Conservation (phyloP, 2,329 filamentous ascomycete species). For the Pyrenochaeta sp. region DNA sequence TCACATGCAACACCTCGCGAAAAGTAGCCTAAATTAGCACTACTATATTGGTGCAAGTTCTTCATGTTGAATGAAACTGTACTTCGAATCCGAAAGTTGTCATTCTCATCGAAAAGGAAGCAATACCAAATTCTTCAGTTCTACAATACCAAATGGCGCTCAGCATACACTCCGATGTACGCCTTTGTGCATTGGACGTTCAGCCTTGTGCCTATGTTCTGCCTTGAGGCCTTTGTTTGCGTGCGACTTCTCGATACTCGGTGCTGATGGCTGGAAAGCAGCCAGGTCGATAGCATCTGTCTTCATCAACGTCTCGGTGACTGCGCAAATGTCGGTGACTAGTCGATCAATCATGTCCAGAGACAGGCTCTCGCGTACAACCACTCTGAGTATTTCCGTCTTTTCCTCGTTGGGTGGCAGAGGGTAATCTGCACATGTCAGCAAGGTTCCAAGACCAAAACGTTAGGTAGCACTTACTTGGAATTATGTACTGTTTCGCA, state of each 20-base stretch:
- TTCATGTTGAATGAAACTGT: too few species aligned
- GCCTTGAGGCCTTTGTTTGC: conserved; percentile 45
- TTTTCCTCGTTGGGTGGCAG: conserved; percentile 69
- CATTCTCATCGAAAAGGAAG: too few species aligned
- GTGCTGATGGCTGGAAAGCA: conserved; percentile 54
- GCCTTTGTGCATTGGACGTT: conserved; percentile 56
- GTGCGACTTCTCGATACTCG: conserved; percentile 55
- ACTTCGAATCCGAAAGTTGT: too few species aligned
- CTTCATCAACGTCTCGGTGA: conserved; percentile 69
- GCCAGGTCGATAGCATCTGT: conserved; percentile 62
- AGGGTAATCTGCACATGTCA: conserved; percentile 63
- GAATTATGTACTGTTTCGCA: conserved; percentile 75
- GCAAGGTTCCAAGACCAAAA: conserved; percentile 7
- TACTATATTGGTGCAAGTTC: too few species aligned
- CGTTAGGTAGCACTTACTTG: conserved; percentile 56
- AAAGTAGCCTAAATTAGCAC: too few species aligned
- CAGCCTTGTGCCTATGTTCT: conserved; percentile 56
- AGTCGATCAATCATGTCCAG: conserved; percentile 72
- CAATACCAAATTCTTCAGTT: too few species aligned
- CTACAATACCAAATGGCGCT: conserved; percentile 2
- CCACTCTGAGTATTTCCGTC: conserved; percentile 72
- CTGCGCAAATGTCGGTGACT: conserved; percentile 66
- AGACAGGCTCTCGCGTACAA: conserved; percentile 73
- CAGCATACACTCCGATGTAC: conserved; percentile 61
- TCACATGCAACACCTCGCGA: too few species aligned